Conservation (phyloP, 2,329 filamentous ascomycete species). For the Sporothrix luriei region DNA sequence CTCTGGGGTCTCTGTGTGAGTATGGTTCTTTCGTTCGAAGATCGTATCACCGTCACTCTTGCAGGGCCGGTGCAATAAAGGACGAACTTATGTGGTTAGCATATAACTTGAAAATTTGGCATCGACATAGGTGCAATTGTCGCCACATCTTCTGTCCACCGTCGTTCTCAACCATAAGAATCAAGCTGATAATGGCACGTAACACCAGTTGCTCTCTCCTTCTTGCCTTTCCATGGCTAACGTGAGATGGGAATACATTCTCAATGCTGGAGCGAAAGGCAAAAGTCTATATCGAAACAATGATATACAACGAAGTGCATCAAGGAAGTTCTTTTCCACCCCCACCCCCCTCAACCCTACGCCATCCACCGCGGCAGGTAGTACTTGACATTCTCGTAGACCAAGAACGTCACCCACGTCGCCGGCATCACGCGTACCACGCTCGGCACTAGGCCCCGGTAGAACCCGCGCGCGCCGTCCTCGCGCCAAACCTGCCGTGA, state of each 20-base stretch:
- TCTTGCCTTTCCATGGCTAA: background rate
- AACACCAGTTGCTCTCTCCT: too few relatives aligned
- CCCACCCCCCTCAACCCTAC: background rate
- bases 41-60: too few relatives aligned
- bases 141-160: too few relatives aligned
- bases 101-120: too few relatives aligned
- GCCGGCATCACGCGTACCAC: slow-evolving; percentile 89
- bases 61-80: too few relatives aligned
- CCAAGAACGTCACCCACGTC: slow-evolving; percentile 94
- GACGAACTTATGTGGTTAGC: too few relatives aligned
- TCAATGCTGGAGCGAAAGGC: background rate
- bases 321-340: background rate
- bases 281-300: background rate
- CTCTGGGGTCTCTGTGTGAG: too few relatives aligned
- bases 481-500: slow-evolving; percentile 72
- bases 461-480: slow-evolving; percentile 83
- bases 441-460: slow-evolving; percentile 86
- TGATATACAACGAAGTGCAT: background rate
- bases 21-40: too few relatives aligned
- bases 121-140: too few relatives aligned
- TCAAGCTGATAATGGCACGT: too few relatives aligned
- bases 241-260: background rate
- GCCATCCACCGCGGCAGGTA: slow-evolving; percentile 58
- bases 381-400: slow-evolving; percentile 90
- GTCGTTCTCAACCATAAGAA: too few relatives aligned